A percentile compares a stretch with the other conserved stretches of the same genome.
These are phyloP conservation scores for Daldinia concentrica DNA, from an alignment of 495 filamentous ascomycete species.

Conservation along the genomic window DNA sequence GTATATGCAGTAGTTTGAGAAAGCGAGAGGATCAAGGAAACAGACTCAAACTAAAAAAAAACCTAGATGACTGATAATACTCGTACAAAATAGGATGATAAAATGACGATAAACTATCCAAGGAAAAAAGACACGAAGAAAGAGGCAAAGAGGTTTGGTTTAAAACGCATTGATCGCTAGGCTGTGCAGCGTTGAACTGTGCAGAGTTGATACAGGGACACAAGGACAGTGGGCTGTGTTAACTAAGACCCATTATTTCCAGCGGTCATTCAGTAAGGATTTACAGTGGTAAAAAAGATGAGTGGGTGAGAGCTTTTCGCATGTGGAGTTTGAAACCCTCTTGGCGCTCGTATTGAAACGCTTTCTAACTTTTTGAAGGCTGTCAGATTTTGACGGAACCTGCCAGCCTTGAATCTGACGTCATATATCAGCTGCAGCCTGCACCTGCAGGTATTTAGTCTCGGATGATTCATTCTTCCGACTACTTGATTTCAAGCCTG, in stretches of 20 bases:
- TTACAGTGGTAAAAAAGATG: constrained; percentile 20
- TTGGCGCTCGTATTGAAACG: constrained; percentile 45
- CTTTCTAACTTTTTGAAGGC: constrained; percentile 3
- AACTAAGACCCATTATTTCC: constrained; percentile 16
- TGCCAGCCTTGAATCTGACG: constrained; percentile 17
- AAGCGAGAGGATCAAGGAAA: constrained; percentile 17
- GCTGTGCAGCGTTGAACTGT: constrained; percentile 21
- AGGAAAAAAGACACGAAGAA: not conserved
- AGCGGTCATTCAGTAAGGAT: constrained; percentile 26
- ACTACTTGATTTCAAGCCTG: not conserved
- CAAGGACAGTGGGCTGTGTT: constrained; percentile 34
- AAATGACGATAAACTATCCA: constrained; percentile 4
- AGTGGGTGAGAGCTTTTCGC: constrained; percentile 12
- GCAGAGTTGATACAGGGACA: not conserved
- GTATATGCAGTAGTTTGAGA: not conserved
- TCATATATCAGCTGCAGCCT: too few relatives aligned
- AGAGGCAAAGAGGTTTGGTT: not conserved
- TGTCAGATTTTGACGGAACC: constrained; percentile 20
- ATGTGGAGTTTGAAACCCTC: constrained; percentile 19
- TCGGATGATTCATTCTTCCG: constrained; percentile 4
- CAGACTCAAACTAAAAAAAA: constrained; percentile 5
- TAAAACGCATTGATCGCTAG: constrained; percentile 4
- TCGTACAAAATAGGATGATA: constrained; percentile 2
- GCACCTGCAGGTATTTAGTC: too few relatives aligned
- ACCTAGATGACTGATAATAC: constrained; percentile 15